Percentiles rank a stretch among this genome's conserved stretches.
Evolutionary conservation across 1,139 yeast genomes (phyloP).

Genomic region (Pichia cactophila): DNA sequence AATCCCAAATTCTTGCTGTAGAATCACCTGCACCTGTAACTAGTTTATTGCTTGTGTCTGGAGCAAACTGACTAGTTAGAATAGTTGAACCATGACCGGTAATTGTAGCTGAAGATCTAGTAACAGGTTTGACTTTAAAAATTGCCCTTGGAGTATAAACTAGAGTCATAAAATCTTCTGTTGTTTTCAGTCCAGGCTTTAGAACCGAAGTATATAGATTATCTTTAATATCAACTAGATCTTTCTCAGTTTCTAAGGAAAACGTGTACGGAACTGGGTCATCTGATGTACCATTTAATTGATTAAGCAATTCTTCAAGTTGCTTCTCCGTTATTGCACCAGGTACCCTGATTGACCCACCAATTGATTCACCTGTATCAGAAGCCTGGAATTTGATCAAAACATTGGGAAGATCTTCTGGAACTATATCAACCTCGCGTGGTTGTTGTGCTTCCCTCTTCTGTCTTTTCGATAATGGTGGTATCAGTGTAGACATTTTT

Average conservation of each 20-base stretch:
- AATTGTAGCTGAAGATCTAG: constrained; percentile 86
- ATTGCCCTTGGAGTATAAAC: constrained; percentile 94
- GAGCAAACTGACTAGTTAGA: constrained; percentile 88
- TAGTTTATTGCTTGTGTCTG: constrained; percentile 77
- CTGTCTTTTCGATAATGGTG: constrained; percentile 91
- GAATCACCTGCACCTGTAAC: constrained; percentile 96
- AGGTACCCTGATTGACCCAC: constrained; percentile 86
- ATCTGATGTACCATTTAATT: constrained; percentile 55
- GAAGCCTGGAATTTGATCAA: constrained; percentile 86
- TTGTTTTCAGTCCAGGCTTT: constrained; percentile 79
- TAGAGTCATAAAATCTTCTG: constrained; percentile 88
- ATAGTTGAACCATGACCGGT: constrained; percentile 95
- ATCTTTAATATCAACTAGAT: constrained; percentile 64
- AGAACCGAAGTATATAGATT: constrained; percentile 72
- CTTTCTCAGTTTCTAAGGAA: constrained; percentile 49
- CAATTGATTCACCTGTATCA: constrained; percentile 84
- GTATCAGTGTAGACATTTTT: constrained; percentile 82
- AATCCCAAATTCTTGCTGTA: constrained; percentile 97
- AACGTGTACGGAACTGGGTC: constrained; percentile 91
- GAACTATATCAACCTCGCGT: constrained; percentile 66
- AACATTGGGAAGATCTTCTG: constrained; percentile 79
- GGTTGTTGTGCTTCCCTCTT: constrained; percentile 77
- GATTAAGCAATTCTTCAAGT: constrained; percentile 78
- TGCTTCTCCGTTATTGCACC: constrained; percentile 83
- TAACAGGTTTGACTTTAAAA: constrained; percentile 85